Conservation (phyloP, 306 rosid genomes). For the Dryas drummondii region DNA sequence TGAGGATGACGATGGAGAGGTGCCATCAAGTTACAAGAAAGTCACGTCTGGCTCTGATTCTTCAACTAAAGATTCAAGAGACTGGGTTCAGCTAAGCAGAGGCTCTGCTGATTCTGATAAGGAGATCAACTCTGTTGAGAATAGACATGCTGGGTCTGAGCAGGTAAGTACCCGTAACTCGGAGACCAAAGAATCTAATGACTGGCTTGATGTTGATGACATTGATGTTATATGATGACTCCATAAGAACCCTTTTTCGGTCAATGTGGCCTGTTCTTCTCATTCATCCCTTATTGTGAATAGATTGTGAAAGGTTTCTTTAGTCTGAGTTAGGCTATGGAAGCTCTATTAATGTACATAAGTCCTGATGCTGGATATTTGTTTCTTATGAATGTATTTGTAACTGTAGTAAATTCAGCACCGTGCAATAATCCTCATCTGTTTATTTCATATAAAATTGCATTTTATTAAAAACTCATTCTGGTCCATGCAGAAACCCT, state of each 20-base stretch:
- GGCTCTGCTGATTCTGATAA: conserved; percentile 66
- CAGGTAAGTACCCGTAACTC: conserved; percentile 56
- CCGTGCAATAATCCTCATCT: conserved; percentile 26
- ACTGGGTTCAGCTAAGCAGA: conserved; percentile 86
- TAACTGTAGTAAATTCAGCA: conserved; percentile 33
- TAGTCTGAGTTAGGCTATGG: conserved; percentile 43
- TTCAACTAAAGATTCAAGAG: conserved; percentile 82
- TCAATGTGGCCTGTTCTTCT: conserved; percentile 30
- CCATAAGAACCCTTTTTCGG: conserved; percentile 21
- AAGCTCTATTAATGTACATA: conserved; percentile 54
- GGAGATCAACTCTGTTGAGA: conserved; percentile 48
- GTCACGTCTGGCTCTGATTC: conserved; percentile 76
- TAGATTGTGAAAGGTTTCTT: conserved; percentile 42
- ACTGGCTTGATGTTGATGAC: conserved; percentile 91
- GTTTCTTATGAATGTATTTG: conserved; percentile 31
- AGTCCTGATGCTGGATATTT: conserved; percentile 39
- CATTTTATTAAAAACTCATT: background rate
- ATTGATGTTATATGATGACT: conserved; percentile 64
- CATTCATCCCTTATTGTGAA: conserved; percentile 46
- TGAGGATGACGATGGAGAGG: conserved; percentile 81
- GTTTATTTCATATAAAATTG: background rate
- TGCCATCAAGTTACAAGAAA: conserved; percentile 52
- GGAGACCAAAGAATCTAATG: conserved; percentile 74
- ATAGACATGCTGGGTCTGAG: conserved; percentile 51
- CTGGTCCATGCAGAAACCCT: background rate